These are phyloP conservation scores for Domatiomyces globalis DNA, from an alignment of 2,329 filamentous ascomycete genomes.

Conservation along the genomic window DNA sequence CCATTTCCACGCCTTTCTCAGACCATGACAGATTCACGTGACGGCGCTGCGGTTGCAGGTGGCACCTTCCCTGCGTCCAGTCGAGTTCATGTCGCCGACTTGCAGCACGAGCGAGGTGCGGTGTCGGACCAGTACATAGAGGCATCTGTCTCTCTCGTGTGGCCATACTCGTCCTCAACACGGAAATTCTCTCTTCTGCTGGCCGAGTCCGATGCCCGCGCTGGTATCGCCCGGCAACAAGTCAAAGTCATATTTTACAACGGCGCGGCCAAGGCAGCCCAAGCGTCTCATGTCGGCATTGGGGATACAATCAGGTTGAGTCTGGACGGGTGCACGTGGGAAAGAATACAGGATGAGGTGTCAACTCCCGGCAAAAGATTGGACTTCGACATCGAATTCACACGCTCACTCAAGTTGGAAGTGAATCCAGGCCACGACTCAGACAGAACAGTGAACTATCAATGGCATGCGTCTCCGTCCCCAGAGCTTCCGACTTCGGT, in stretches of 20 bases:
- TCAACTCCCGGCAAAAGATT: slow-evolving; percentile 43
- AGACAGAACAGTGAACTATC: neutral
- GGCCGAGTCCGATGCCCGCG: slow-evolving; percentile 68
- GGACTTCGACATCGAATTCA: slow-evolving; percentile 43
- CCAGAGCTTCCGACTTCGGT: neutral
- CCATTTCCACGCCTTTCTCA: neutral
- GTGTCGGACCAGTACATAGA: slow-evolving; percentile 32
- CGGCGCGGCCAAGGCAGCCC: slow-evolving; percentile 53
- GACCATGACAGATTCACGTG: neutral
- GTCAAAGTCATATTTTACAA: slow-evolving; percentile 64
- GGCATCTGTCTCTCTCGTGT: slow-evolving; percentile 69
- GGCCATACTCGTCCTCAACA: slow-evolving; percentile 75
- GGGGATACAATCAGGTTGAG: slow-evolving; percentile 61
- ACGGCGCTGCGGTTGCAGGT: neutral
- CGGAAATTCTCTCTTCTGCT: slow-evolving; percentile 64
- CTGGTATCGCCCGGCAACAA: slow-evolving; percentile 64
- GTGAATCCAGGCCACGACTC: neutral
- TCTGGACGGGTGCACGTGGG: slow-evolving; percentile 55
- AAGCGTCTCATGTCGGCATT: slow-evolving; percentile 54
- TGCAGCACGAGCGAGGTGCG: neutral
- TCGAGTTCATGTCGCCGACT: neutral
- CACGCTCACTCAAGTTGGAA: neutral
- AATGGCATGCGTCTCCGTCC: neutral
- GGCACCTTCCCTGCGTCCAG: neutral
- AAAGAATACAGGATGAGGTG: slow-evolving; percentile 36